Percentiles rank a stretch among this genome's conserved stretches.
These are phyloP conservation scores for Alternaria consortialis DNA, from an alignment of 2,329 filamentous ascomycete genomes.

Conservation along the genomic window DNA sequence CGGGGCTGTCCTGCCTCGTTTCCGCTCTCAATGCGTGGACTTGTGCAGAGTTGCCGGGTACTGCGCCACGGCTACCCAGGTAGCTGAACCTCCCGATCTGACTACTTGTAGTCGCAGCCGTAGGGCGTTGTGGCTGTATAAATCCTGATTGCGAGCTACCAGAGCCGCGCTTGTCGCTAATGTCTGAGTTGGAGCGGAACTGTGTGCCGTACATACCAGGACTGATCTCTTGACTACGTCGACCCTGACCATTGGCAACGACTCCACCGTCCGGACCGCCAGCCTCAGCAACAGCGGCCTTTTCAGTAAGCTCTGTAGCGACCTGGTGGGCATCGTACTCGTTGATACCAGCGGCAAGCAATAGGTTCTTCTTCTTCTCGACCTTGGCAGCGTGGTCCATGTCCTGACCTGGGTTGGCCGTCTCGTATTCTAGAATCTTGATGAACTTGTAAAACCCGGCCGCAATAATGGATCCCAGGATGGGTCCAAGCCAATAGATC, in stretches of 20 bases:
- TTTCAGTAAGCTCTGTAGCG: slow-evolving; percentile 26
- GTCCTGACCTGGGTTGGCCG: slow-evolving; percentile 44
- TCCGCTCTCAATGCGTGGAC: slow-evolving; percentile 9
- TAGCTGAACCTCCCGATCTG: slow-evolving; percentile 27
- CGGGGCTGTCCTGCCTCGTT: slow-evolving; percentile 19
- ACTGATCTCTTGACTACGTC: slow-evolving; percentile 5
- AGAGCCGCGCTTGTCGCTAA: slow-evolving; percentile 16
- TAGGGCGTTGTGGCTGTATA: slow-evolving; percentile 17
- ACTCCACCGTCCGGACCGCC: slow-evolving; percentile 17
- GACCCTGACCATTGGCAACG: slow-evolving; percentile 22
- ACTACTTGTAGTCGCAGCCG: slow-evolving; percentile 14
- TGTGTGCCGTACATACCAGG: slow-evolving; percentile 20
- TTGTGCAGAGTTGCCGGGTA: slow-evolving; percentile 10
- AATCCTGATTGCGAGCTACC: slow-evolving; percentile 12
- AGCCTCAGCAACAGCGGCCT: slow-evolving; percentile 5
- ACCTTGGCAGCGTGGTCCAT: slow-evolving; percentile 24
- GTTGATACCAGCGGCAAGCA: slow-evolving; percentile 29
- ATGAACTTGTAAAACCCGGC: slow-evolving; percentile 59
- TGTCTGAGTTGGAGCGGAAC: slow-evolving; percentile 10
- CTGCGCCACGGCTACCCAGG: slow-evolving; percentile 21
- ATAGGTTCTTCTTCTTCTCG: slow-evolving; percentile 18
- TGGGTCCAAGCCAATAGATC: slow-evolving; percentile 58
- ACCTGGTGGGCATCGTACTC: slow-evolving; percentile 26
- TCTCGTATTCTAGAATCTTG: slow-evolving; percentile 47
- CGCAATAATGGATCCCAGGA: slow-evolving; percentile 54